Evolutionary conservation across 1,139 yeast genomes (phyloP), one percentile per base, ranked within the genome.

Genomic region (Cylindricascospora bacillispora): DNA sequence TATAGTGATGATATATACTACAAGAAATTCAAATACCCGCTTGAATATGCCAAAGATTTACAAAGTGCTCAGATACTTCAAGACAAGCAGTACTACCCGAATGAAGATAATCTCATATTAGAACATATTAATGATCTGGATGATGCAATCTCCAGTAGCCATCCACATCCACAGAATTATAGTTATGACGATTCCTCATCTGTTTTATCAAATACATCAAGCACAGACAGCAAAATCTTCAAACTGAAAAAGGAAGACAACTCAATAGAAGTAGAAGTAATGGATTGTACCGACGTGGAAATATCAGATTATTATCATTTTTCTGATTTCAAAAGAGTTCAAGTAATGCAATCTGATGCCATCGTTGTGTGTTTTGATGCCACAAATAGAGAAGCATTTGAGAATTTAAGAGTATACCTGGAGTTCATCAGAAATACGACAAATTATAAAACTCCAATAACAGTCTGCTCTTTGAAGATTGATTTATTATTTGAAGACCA

Each of bases 281-380:
- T 41, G 10, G 45, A 41, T 15, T 33, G 33, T n/a, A 30, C 39
- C 6, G 30, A 30, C 20, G 15, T 29, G 13, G 41, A 38, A 13
- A 30, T 28, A 6, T 29, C 33, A 9, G 39, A 37, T 16, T 37
- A 35, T 28, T 19, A 13, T 10, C 4, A 26, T 15, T 27, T 22
- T 10, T 33, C 38, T 12, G 39, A 34, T 18, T 24, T 39, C 18
- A 30, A 34, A 14, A 20, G 27, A 4, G 19, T 38, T 16, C 43
- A 39, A 22, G 28, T 35, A 13, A 21, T 38, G 33, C 29, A 31
- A 25, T 31, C 42, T 9, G 41, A 39, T 24, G 41, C 40, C 6
- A 34, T 39, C 21, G 27, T 39, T 17, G 27, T 39, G 13, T 39
- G 42, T 26, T 35, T 32, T 22, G 40, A 38, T 24, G 25, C 22